Evolutionary conservation across 345 rosid species (phyloP), one percentile per base, ranked within the genome.

Genomic region (Crucihimalaya himalaica): DNA sequence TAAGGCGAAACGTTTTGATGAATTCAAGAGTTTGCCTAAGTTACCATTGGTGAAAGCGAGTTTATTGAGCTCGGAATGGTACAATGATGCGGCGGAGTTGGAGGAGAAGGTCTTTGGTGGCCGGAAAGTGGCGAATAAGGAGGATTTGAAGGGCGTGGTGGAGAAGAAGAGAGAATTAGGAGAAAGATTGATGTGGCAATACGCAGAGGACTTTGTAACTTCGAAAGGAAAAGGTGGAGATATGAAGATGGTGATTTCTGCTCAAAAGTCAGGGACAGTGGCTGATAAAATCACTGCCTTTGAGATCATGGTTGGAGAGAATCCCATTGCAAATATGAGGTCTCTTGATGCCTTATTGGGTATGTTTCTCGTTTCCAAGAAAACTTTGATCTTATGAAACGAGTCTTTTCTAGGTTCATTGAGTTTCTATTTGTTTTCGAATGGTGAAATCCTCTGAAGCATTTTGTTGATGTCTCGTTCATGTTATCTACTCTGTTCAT

Each of bases 321-420:
- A 95, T 60, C 91, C 98, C 0, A 69, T 95, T 27, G 98, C 98
- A 42, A 95, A 92, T 80, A 76, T 95, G 87, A 82, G 87, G 76
- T 87, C 99, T 10, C 96, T 95, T 63, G 99, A 90, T 82, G 97
- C 90, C 1, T 87, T 95, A 43, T 70, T 95, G 75, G 97, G 99
- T 92, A 79, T 69, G 84, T 67, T 46, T 53, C 43, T 32, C 12
- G 20, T 13, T 40, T 57, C 15, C 6, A 32, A 18, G 25, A 20
- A 18, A 8, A 6, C 16, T 51, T 10, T 43, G 19, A 18, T 14
- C 65, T 31, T 56, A 23, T 18, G 66, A 20, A 34, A 1, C 19
- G 14, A 31, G 62, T 46, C n/a, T 5, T 48, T 42, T 35, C 6
- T 53, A 56, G 58, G 20, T 60, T 34, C 6, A 55, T 23, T 70